phyloP scores from a whole-genome alignment of 331 rosid species.

The Pyracantha coccinea region DNA sequence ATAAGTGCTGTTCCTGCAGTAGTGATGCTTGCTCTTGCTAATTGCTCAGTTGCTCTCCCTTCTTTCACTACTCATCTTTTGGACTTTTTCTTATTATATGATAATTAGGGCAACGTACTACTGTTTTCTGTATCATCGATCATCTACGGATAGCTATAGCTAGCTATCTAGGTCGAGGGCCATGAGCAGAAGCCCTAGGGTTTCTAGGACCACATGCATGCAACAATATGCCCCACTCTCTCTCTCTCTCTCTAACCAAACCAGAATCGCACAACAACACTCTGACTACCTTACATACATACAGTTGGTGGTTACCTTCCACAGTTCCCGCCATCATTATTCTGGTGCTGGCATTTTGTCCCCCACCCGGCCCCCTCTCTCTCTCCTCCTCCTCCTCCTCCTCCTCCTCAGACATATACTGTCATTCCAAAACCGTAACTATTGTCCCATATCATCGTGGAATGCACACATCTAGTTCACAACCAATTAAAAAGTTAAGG shows the following conservation, averaged over 20 bases:
- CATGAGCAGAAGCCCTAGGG: background rate
- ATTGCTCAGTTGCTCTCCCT: background rate
- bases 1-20: background rate
- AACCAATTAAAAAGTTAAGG: too few relatives aligned
- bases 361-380: background rate
- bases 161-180: background rate
- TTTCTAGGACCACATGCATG: constrained; percentile 9
- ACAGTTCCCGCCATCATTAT: background rate
- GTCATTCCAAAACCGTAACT: too few relatives aligned
- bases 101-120: background rate
- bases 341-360: constrained; percentile 17
- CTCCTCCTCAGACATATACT: background rate
- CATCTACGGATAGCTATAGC: background rate
- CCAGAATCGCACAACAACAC: background rate
- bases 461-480: too few relatives aligned
- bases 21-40: background rate
- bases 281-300: background rate
- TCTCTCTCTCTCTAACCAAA: background rate
- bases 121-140: background rate
- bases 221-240: background rate
- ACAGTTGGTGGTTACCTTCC: background rate
- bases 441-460: too few relatives aligned
- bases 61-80: background rate
- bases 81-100: background rate
- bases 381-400: background rate